Evolutionary conservation across 805 yeast genomes (phyloP), one percentile per base, ranked within the genome.

Genomic region (Tetrapisispora fleetii): DNA sequence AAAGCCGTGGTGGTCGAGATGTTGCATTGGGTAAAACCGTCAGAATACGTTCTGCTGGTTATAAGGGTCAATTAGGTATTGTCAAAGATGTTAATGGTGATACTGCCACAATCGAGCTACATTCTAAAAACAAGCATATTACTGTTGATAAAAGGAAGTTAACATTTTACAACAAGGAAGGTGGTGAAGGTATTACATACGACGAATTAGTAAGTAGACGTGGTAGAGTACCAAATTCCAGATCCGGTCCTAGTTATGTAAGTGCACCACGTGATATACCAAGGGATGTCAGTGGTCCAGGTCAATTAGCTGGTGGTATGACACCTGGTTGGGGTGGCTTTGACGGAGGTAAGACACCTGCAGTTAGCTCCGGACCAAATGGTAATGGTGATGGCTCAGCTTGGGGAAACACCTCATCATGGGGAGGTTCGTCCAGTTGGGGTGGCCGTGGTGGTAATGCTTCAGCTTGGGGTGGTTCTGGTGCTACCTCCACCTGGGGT

Each of bases 61-160:
- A 91, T 66, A 93, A 93, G 69, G 98, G 99, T 42, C 80, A 88
- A 56, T 81, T 83, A 70, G 99, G 99, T 64, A 85, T 87, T 54
- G 87, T 93, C 40, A 84, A 85, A 56, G 98, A 93, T 63, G 88
- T 96, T 10, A 93, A 88, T 58, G 99, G 95, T 53, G 84, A 84
- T 14, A 78, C 77, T 56, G 98, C 97, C 1, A 78, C 97, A 51
- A 86, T 93, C 40, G 99, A 93, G 69, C 75, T 93, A 54, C 98
- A 93, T 66, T 86, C 96, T 27, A 90, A 90, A 56, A 82, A 83
- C 62, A 93, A 91, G 65, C 85, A 85, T 51, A 80, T 90, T 52
- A 86, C 91, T 50, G 85, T 93, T 33, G 83, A 81, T 58, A 90
- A 90, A 61, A 75, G 78, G 33, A 86, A 83, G 60, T 74, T 93